Conservation (phyloP, 2,329 filamentous ascomycete genomes). For the Phialocephala subalpina region DNA sequence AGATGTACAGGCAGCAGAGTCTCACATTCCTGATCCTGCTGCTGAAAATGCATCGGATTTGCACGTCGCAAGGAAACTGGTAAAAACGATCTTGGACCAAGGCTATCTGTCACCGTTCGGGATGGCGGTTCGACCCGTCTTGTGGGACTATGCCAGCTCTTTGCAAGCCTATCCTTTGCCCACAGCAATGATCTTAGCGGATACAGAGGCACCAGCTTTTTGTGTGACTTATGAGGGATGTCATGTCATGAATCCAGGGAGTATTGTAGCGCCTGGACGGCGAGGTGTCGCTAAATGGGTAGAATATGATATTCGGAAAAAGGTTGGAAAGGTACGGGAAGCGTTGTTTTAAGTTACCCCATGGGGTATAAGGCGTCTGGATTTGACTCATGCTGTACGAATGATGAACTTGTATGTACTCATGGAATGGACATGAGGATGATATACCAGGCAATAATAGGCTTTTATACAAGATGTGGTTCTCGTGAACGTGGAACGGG, state of each 20-base stretch:
- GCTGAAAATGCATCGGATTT: conserved; percentile 41
- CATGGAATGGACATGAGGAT: not conserved
- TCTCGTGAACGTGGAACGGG: not conserved
- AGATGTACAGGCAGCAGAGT: conserved; percentile 32
- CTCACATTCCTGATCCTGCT: conserved; percentile 25
- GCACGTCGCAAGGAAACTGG: conserved; percentile 75
- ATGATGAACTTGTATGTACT: conserved; percentile 6
- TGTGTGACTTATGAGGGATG: conserved; percentile 94
- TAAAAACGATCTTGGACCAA: conserved; percentile 92
- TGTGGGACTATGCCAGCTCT: conserved; percentile 85
- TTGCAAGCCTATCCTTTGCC: conserved; percentile 89
- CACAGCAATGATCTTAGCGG: conserved; percentile 82
- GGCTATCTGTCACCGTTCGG: conserved; percentile 89
- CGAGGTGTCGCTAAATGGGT: conserved; percentile 81
- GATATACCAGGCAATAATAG: not conserved
- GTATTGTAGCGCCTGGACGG: conserved; percentile 73
- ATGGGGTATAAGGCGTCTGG: conserved; percentile 8
- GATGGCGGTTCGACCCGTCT: conserved; percentile 77
- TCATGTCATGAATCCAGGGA: conserved; percentile 92
- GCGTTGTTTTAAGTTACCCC: conserved; percentile 36
- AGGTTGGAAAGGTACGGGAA: conserved; percentile 42
- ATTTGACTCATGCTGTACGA: not conserved
- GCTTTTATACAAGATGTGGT: not conserved
- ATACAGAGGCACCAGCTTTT: conserved; percentile 83
- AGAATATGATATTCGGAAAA: conserved; percentile 74